Evolutionary conservation across 78 protist genomes (phyloP), one percentile per base, ranked within the genome.

Genomic region (Dictyostelium citrinum): DNA sequence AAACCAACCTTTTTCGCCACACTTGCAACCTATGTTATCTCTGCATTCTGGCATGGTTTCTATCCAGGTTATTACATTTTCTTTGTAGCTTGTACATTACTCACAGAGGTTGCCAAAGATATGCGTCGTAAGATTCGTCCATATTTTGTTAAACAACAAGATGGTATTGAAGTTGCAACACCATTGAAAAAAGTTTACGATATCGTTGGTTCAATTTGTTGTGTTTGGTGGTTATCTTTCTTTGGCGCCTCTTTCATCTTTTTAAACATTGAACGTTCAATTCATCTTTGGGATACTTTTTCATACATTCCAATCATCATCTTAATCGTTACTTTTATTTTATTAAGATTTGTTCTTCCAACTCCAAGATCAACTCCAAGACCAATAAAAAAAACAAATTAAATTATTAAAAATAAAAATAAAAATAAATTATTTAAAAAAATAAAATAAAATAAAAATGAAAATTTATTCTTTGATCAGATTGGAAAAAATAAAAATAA

Each of bases 21-120:
- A 3, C 49, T 90, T 33, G 60, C 64, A n/a, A 93, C 96, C 17
- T 93, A 96, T 80, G 43, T 68, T 1, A 61, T 86, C 46, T 84
- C 95, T 35, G 97, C 97, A 35, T 93, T 96, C 81, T 96, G 97
- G 97, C 97, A 96, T 11, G 97, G 97, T 46, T 91, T 95, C 92
- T 95, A 95, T 80, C 97, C 97, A 64, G 97, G 97, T 33, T 91
- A 91, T 83, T 91, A 91, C 51, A 43, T 84, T 64, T 91, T 91
- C 91, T 91, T 91, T 51, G 49, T 77, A 0, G 39, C 43, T 3
- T 37, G 90, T 2, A 80, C 95, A 7, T 79, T 91, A 83, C 88
- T 91, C 82, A 91, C 95, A 2, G 95, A 91, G 22, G 82, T 91
- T 20, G 90, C 92, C 49, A 91, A 91, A 60, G 95, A 91, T 60